Percentiles rank a stretch among this genome's conserved stretches.
Evolutionary conservation across 2,329 filamentous ascomycete species (phyloP).

Genomic region (Alternaria sp.): DNA sequence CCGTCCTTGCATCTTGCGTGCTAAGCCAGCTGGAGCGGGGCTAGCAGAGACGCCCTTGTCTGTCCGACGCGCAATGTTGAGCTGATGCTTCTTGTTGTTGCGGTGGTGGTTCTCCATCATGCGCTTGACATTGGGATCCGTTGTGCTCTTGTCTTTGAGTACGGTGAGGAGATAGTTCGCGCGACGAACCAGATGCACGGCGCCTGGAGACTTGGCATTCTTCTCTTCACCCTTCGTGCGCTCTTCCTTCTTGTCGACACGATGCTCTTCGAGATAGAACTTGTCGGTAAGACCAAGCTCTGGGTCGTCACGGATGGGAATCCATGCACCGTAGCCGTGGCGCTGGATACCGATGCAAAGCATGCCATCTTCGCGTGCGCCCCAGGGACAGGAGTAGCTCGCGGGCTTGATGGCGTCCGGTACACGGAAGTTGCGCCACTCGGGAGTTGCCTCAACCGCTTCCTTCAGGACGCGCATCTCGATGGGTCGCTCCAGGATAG

Average conservation of each 20-base stretch:
- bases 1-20: constrained; percentile 41
- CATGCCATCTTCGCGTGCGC: constrained; percentile 94
- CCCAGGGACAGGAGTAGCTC: constrained; percentile 91
- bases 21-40: constrained; percentile 63
- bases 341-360: constrained; percentile 90
- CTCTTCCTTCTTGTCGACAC: constrained; percentile 97
- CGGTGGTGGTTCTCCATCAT: constrained; percentile 92
- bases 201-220: constrained; percentile 88
- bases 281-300: constrained; percentile 88
- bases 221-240: constrained; percentile 75
- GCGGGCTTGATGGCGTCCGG: constrained; percentile 91
- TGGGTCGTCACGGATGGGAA: constrained; percentile 87
- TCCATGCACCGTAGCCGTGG: constrained; percentile 96
- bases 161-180: constrained; percentile 97
- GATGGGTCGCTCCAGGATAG: constrained; percentile 86
- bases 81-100: constrained; percentile 80
- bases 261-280: constrained; percentile 95
- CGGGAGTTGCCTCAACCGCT: constrained; percentile 67
- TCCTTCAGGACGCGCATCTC: constrained; percentile 86
- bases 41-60: constrained; percentile 72
- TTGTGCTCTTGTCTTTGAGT: constrained; percentile 79
- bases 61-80: constrained; percentile 63
- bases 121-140: constrained; percentile 76
- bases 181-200: constrained; percentile 92
- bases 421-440: constrained; percentile 82